phyloP scores from a whole-genome alignment of 805 yeast genomes.

The Blastobotrys parvus region DNA sequence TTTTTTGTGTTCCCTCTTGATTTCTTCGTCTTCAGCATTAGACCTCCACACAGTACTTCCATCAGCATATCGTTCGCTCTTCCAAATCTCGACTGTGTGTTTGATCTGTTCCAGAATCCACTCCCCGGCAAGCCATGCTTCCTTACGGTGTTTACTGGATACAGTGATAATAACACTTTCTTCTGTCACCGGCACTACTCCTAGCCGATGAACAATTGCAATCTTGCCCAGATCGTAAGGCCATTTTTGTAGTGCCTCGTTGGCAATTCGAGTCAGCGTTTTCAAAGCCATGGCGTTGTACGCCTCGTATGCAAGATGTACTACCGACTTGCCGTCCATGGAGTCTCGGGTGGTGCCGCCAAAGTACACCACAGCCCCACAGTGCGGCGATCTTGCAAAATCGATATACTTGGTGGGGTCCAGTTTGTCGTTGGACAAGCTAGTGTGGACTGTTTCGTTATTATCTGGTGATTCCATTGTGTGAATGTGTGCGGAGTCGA shows the following conservation, averaged over 20 bases:
- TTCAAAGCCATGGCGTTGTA: conserved; percentile 35
- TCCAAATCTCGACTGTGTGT: conserved; percentile 43
- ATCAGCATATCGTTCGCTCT: conserved; percentile 37
- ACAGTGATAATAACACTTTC: conserved; percentile 40
- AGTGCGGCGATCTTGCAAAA: conserved; percentile 35
- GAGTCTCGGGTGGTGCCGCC: conserved; percentile 44
- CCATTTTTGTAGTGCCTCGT: conserved; percentile 26
- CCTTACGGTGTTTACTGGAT: conserved; percentile 38
- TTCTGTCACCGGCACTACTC: conserved; percentile 39
- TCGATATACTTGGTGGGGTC: conserved; percentile 19
- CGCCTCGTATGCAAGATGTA: conserved; percentile 38
- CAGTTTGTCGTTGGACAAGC: background rate
- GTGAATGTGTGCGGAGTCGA: too few species aligned
- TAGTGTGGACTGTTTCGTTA: background rate
- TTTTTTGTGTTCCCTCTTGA: background rate
- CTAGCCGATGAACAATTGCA: conserved; percentile 39
- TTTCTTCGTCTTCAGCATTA: conserved; percentile 26
- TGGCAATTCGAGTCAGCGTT: conserved; percentile 31
- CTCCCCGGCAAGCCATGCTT: conserved; percentile 40
- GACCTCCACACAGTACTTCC: conserved; percentile 38
- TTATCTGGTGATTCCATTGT: too few species aligned
- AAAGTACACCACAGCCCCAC: conserved; percentile 44
- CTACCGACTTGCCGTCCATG: conserved; percentile 35
- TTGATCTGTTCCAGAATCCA: conserved; percentile 40
- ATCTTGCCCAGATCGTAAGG: conserved; percentile 28